Base-by-base conservation (phyloP, 768 basidiomycete genomes). In the Sporobolomyces pararoseus region DNA sequence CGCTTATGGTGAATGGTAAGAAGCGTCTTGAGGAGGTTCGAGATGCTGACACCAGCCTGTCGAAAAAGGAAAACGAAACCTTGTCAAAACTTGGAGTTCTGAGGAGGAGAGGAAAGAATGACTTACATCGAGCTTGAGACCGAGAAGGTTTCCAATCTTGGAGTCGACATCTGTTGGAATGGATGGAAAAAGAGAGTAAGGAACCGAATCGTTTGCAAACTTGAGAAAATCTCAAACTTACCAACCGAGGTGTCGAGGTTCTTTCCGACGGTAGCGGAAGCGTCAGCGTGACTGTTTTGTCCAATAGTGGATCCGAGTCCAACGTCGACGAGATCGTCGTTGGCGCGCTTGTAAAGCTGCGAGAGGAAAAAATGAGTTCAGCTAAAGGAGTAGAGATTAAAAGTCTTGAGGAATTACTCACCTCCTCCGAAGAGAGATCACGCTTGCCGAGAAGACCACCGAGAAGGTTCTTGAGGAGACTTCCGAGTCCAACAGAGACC, bases 371-470 rank as follows among this genome's bases (percentile, higher is more conserved):
- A 19, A 19, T 31, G 7, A 35, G 17, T 23, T 34, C 19, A 21
- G 9, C 17, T 42, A 9, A 10, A 9, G 39, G 9, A 9, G 39
- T 17, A 42, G 9, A 10, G 39, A 42, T 42, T 9, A 42, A 10
- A 42, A 42, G 39, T 10, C 39, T n/a, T n/a, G n/a, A 42, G 17
- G 39, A 10, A 42, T 17, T 3, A 21, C 54, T 37, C 19, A 55
- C 54, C 54, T 55, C 54, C 25, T 55, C 54, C 7, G 35, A 19
- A 19, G 54, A 7, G 57, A 58, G 7, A n/a, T 58, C 57, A 27
- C 57, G 57, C 57, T 58, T 58, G 7, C 21, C 14, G 39, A 58
- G 35, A 39, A 58, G 57, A 44, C 57, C 57, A 5, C 57, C n/a
- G n/a, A n/a, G n/a, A n/a, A n/a, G n/a, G n/a, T n/a, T n/a, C n/a